phyloP scores from a whole-genome alignment of 2,329 filamentous ascomycete species.

The Aschersonia sp. region DNA sequence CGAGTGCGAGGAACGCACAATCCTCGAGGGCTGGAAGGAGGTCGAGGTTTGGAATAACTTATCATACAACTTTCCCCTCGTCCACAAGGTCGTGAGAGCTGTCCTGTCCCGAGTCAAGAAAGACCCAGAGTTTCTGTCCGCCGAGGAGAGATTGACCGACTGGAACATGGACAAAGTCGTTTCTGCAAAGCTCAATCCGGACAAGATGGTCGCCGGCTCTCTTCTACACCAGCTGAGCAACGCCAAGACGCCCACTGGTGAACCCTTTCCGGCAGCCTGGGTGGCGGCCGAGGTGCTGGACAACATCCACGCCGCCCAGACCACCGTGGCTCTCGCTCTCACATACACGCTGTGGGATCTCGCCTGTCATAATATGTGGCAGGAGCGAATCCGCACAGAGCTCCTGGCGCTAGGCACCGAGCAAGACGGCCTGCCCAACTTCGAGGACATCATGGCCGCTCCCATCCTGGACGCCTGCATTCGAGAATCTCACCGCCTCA shows the following conservation, averaged over 20 bases:
- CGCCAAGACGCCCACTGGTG: slow-evolving; percentile 1
- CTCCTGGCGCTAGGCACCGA: background rate
- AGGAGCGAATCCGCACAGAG: slow-evolving; percentile 1
- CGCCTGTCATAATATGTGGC: slow-evolving; percentile 1
- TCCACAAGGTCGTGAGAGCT: background rate
- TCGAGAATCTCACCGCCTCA: slow-evolving; percentile 1
- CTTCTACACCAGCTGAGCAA: slow-evolving; percentile 1
- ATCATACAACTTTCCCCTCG: slow-evolving; percentile 1
- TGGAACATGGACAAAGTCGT: slow-evolving; percentile 2
- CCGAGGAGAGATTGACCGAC: slow-evolving; percentile 2
- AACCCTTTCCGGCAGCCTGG: background rate
- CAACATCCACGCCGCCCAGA: slow-evolving; percentile 3
- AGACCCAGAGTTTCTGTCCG: slow-evolving; percentile 1
- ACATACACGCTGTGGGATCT: slow-evolving; percentile 3
- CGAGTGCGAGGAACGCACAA: slow-evolving; percentile 1
- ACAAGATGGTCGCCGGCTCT: slow-evolving; percentile 1
- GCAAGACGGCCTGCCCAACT: background rate
- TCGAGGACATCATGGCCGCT: slow-evolving; percentile 1
- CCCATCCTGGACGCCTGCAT: slow-evolving; percentile 1
- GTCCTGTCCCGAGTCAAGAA: background rate
- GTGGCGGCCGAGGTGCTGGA: slow-evolving; percentile 3
- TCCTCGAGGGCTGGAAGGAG: slow-evolving; percentile 2
- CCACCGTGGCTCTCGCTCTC: slow-evolving; percentile 2
- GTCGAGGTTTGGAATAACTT: slow-evolving; percentile 3
- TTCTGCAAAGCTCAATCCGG: background rate